Evolutionary conservation across 2,329 filamentous ascomycete species (phyloP).

Genomic region (Orbilia ellipsospora): DNA sequence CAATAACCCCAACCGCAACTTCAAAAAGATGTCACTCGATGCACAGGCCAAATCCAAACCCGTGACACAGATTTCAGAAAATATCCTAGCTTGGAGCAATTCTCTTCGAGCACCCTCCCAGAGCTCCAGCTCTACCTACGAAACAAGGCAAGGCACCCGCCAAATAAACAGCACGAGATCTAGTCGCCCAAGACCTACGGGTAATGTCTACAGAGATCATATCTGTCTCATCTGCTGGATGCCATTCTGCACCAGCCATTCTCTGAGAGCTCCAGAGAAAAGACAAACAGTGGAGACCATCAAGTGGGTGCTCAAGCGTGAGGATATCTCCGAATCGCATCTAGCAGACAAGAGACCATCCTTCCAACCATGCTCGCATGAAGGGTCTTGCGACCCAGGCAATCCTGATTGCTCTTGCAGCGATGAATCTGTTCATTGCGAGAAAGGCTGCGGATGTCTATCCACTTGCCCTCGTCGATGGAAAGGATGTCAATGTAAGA

Average conservation of each 20-base stretch:
- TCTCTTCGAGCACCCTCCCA: not conserved
- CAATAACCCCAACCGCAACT: too few species aligned
- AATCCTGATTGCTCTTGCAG: conserved; percentile 73
- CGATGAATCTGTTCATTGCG: conserved; percentile 72
- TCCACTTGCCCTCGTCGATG: conserved; percentile 73
- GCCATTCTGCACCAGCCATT: conserved; percentile 41
- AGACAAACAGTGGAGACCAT: not conserved
- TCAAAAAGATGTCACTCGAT: conserved; percentile 5
- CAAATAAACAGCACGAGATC: not conserved
- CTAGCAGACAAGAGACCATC: conserved; percentile 66
- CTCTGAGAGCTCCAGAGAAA: conserved; percentile 1
- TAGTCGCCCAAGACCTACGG: not conserved
- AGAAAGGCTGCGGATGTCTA: conserved; percentile 76
- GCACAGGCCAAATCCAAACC: conserved; percentile 12
- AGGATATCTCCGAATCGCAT: conserved; percentile 26
- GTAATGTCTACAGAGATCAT: conserved; percentile 21
- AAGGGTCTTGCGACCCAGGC: conserved; percentile 70
- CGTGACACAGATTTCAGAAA: conserved; percentile 20
- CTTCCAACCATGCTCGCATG: conserved; percentile 75
- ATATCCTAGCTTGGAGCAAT: conserved; percentile 1
- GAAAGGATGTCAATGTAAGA: conserved; percentile 73
- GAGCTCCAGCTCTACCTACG: not conserved
- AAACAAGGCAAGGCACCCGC: not conserved
- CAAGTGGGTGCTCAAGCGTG: conserved; percentile 21
- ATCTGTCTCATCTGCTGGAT: conserved; percentile 38